Conservation (phyloP, 495 filamentous ascomycete species). For the Aspergillus biplanus region DNA sequence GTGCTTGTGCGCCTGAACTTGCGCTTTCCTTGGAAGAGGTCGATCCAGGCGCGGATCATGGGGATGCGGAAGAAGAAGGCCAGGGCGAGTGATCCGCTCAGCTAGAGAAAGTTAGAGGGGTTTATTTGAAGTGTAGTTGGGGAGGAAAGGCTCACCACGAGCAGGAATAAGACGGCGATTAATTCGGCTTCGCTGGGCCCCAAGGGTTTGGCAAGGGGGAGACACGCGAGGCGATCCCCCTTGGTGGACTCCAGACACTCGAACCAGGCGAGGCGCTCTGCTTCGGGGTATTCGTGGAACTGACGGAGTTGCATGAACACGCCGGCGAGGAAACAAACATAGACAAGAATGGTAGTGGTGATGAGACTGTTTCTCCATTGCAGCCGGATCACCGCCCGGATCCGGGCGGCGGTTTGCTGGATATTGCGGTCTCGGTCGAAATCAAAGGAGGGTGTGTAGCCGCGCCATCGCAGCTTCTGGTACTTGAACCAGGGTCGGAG, state of each 20-base stretch:
- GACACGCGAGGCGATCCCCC: background rate
- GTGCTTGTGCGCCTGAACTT: background rate
- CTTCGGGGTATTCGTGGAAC: conserved; percentile 5
- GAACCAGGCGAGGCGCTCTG: conserved; percentile 7
- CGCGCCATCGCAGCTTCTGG: background rate
- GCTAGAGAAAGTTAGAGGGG: background rate
- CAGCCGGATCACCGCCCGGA: conserved; percentile 4
- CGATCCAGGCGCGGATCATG: conserved; percentile 10
- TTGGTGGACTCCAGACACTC: conserved; percentile 2
- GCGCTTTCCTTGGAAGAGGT: background rate
- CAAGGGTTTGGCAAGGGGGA: conserved; percentile 1
- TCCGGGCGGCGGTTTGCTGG: conserved; percentile 7
- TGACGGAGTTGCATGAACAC: conserved; percentile 14
- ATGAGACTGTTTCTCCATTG: conserved; percentile 15
- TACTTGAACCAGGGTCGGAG: conserved; percentile 5
- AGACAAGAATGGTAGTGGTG: background rate
- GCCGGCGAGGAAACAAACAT: conserved; percentile 8
- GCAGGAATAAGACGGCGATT: conserved; percentile 7
- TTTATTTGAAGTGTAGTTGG: no score
- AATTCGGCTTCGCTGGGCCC: conserved; percentile 6
- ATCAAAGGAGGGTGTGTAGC: conserved; percentile 7
- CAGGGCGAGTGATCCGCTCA: conserved; percentile 7
- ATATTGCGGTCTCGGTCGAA: background rate
- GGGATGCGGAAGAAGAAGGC: conserved; percentile 7
- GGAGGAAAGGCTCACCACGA: no score